Base-by-base conservation (phyloP, 2,329 filamentous ascomycete species). In the Cladophialophora psammophila region DNA sequence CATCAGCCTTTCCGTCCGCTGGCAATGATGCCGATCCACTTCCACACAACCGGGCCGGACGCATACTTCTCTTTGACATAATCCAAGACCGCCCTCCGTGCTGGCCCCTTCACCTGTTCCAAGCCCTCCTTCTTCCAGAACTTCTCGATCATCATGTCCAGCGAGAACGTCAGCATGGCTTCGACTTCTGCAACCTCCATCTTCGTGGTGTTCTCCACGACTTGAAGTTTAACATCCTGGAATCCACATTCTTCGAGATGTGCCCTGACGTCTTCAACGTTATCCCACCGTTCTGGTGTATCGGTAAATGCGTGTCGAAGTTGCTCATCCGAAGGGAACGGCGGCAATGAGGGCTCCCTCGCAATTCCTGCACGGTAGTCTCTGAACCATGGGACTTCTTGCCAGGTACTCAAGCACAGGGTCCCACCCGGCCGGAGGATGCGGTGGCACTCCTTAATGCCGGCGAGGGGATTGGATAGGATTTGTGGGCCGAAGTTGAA, bases 401-500 rank as follows among this genome's bases (percentile, higher is more conserved):
- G 38, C 60, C 60, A 67, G 10, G 65, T 55, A 31, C 52, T 60
- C n/a, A 42, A 20, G 52, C 40, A 36, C 54, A 67, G 55, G 9
- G 40, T 45, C 10, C 65, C 65, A 40, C 60, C 54, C 5, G 53
- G 40, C 40, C 32, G 52, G n/a, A 67, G 60, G 32, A 64, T 67
- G 40, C 65, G 65, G 26, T 63, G 50, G 15, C 65, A 67, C 40
- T 67, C 65, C n/a, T 34, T 45, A 0, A 67, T 18, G 32, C 65
- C 65, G 12, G 40, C 45, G 12, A 59, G 32, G 34, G 60, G 45
- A 31, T 48, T 36, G n/a, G 60, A 8, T 13, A 67, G 54, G 18
- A 67, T 53, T 12, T 58, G 45, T 7, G 65, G 65, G 6, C 65
- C 65, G 60, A 67, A 67, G 42, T 55, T 64, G 65, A 67, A 63